Evolutionary conservation across 108 stramenopile species (phyloP).

Genomic region (Conticribra guillardii): DNA sequence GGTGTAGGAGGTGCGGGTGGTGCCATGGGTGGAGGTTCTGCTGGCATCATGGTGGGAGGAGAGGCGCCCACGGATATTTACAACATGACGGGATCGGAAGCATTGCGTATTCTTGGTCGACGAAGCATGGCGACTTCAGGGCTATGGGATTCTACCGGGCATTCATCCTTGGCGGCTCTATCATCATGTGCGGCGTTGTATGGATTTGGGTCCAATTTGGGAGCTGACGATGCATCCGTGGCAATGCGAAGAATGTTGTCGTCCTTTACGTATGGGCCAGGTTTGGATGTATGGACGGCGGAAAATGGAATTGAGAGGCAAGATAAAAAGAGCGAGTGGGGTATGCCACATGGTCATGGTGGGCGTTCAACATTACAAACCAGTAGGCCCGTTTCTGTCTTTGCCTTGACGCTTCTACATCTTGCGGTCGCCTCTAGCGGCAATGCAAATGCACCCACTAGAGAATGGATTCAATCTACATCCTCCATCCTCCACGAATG

Average conservation of each 20-base stretch:
- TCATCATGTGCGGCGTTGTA: conserved; percentile 56
- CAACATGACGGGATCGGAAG: conserved; percentile 43
- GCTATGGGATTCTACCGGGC: conserved; percentile 72
- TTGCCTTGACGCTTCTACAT: background rate
- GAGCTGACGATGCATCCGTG: background rate
- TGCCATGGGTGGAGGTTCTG: background rate
- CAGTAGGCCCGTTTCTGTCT: no score
- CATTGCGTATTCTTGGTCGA: conserved; percentile 47
- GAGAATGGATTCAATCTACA: conserved; percentile 32
- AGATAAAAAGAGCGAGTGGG: background rate
- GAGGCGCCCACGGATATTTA: conserved; percentile 52
- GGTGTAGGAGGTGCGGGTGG: conserved; percentile 22
- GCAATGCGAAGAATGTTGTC: conserved; percentile 39
- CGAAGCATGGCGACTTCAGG: conserved; percentile 63
- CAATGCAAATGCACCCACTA: conserved; percentile 4
- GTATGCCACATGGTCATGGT: no score
- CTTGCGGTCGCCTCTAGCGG: background rate
- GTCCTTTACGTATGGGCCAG: conserved; percentile 30
- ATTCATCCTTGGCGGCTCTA: conserved; percentile 49
- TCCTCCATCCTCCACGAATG: conserved; percentile 44
- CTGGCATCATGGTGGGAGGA: conserved; percentile 35
- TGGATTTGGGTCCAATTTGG: conserved; percentile 44
- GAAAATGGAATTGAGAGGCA: background rate
- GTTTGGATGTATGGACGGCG: conserved; percentile 23
- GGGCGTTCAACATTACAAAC: no score